Evolutionary conservation across 495 filamentous ascomycete genomes (phyloP).

Genomic region (Aeminium ludgeri): DNA sequence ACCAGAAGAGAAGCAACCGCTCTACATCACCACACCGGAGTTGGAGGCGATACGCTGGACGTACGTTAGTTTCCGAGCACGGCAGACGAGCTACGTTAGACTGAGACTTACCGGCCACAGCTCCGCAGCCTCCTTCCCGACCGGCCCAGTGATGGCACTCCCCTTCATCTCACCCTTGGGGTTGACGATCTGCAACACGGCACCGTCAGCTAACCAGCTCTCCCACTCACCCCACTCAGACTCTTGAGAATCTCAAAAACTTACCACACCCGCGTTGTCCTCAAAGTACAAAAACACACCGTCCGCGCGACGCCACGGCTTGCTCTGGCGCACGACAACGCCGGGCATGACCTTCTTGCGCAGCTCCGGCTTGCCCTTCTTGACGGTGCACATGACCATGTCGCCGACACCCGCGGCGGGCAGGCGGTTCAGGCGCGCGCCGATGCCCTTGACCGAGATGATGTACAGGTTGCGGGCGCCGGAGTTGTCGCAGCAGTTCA

Average conservation of each 20-base stretch:
- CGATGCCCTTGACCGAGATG: constrained; percentile 98
- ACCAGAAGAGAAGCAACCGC: no score
- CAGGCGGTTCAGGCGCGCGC: constrained; percentile 94
- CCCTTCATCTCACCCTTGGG: constrained; percentile 99
- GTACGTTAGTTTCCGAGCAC: constrained; percentile 1
- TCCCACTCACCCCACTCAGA: no score
- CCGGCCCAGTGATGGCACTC: constrained; percentile 94
- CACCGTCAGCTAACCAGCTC: constrained; percentile 27
- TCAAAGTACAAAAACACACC: constrained; percentile 99
- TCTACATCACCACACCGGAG: constrained; percentile 99
- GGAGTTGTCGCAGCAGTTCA: constrained; percentile 97
- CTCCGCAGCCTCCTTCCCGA: constrained; percentile 99
- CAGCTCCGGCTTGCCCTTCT: constrained; percentile 99
- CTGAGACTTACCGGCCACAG: constrained; percentile 76
- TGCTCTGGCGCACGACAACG: constrained; percentile 93
- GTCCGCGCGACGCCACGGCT: constrained; percentile 95
- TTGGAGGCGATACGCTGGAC: constrained; percentile 93
- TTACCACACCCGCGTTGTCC: constrained; percentile 97
- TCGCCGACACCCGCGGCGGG: constrained; percentile 96
- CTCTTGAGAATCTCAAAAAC: constrained; percentile 29
- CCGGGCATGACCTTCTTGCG: constrained; percentile 99
- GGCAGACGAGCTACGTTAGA: neutral
- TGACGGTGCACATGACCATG: constrained; percentile 99
- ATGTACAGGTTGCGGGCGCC: constrained; percentile 99
- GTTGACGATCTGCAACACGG: constrained; percentile 99